These are phyloP conservation scores for Thoreauomyces humboldtii DNA, from an alignment of 192 early-diverging fungal genomes.

Conservation along the genomic window DNA sequence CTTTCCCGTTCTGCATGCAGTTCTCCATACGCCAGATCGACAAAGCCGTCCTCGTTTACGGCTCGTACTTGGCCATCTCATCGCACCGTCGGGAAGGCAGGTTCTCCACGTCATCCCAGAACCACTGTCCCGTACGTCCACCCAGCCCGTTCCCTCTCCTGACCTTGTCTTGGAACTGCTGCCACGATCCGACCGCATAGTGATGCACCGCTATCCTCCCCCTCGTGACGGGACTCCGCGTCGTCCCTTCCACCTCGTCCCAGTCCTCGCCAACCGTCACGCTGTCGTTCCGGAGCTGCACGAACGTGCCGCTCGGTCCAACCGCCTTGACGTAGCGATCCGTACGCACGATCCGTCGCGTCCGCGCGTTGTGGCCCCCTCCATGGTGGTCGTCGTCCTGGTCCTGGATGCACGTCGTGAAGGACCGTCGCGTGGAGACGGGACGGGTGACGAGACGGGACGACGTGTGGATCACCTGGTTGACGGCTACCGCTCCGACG, in stretches of 20 bases:
- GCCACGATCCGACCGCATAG: background rate
- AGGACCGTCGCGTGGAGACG: background rate
- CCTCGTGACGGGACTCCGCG: background rate
- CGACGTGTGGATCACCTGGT: background rate
- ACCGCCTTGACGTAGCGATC: background rate
- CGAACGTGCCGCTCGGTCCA: background rate
- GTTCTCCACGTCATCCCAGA: background rate
- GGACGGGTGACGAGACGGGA: background rate
- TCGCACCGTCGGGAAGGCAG: background rate
- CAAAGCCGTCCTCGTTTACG: too few species aligned
- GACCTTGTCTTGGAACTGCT: background rate
- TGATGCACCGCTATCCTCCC: background rate
- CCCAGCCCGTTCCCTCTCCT: background rate
- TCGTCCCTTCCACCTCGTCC: background rate
- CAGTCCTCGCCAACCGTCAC: background rate
- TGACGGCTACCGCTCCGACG: background rate
- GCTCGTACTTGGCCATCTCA: background rate
- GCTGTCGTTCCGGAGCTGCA: background rate
- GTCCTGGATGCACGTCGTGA: constrained; percentile 2
- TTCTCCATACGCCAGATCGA: too few species aligned
- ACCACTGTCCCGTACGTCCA: too few species aligned
- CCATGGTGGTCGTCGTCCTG: background rate
- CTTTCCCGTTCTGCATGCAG: too few species aligned
- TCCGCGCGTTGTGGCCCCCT: background rate
- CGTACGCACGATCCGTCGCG: background rate